Percentiles rank a stretch among this genome's conserved stretches.
Evolutionary conservation across 768 basidiomycete species (phyloP).

Genomic region (Thelephora aurantiotincta): DNA sequence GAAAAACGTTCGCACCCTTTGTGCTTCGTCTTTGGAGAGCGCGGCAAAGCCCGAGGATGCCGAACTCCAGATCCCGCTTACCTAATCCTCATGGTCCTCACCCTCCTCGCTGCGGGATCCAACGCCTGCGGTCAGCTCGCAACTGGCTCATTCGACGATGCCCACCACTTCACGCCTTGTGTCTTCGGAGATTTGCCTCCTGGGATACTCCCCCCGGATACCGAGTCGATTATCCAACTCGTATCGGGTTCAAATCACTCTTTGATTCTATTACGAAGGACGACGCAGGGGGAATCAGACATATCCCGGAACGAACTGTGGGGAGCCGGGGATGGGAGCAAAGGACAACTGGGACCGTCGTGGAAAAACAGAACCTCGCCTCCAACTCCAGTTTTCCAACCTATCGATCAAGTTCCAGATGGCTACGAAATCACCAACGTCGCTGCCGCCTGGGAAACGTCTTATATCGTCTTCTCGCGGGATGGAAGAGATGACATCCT

Average conservation of each 20-base stretch:
- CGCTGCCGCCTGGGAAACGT: slow-evolving; percentile 75
- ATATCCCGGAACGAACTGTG: slow-evolving; percentile 31
- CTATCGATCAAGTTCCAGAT: slow-evolving; percentile 23
- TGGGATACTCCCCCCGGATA: slow-evolving; percentile 13
- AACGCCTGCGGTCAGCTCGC: slow-evolving; percentile 36
- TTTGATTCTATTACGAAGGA: slow-evolving; percentile 39
- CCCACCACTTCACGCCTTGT: slow-evolving; percentile 24
- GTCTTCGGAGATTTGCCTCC: slow-evolving; percentile 15
- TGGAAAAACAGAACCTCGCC: slow-evolving; percentile 13
- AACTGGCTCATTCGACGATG: slow-evolving; percentile 23
- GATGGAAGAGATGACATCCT: slow-evolving; percentile 33
- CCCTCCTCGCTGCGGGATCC: slow-evolving; percentile 31
- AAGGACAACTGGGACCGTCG: slow-evolving; percentile 56
- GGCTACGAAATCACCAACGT: slow-evolving; percentile 35
- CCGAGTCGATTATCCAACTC: slow-evolving; percentile 30
- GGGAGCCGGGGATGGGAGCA: slow-evolving; percentile 59
- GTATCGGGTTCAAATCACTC: slow-evolving; percentile 74
- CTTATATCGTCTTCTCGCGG: slow-evolving; percentile 48
- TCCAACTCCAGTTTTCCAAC: slow-evolving; percentile 28
- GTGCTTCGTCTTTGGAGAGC: background rate
- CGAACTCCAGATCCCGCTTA: too few species aligned
- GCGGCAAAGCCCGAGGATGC: too few species aligned
- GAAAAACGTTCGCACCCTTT: background rate
- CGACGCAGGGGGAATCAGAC: background rate
- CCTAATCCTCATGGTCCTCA: background rate